These are phyloP conservation scores for Leccinum variicolor DNA, from an alignment of 768 basidiomycete genomes.

Conservation along the genomic window DNA sequence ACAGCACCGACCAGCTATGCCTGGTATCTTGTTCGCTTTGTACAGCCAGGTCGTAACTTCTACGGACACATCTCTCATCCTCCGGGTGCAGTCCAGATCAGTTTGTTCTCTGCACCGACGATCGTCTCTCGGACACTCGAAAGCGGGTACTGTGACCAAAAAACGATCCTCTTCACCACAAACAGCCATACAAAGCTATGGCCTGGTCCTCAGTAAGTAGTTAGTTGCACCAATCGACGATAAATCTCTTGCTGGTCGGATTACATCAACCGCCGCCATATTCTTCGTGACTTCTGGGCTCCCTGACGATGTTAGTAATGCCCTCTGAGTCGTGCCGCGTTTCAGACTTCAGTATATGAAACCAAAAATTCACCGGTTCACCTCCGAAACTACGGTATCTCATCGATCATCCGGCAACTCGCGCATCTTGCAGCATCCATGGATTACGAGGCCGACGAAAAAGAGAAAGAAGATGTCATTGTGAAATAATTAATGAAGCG, in stretches of 20 bases:
- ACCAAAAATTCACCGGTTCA: not conserved
- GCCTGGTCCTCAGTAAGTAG: not conserved
- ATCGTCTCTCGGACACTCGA: not conserved
- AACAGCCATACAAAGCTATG: not conserved
- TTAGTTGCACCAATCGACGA: not conserved
- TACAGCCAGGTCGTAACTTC: not conserved
- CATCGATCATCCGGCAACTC: not conserved
- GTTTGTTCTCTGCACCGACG: not conserved
- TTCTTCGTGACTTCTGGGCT: not conserved
- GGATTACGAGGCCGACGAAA: not conserved
- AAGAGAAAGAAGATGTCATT: not conserved
- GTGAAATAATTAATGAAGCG: not conserved
- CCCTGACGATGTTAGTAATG: not conserved
- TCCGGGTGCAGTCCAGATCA: not conserved
- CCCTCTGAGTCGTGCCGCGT: not conserved
- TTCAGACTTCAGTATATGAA: not conserved
- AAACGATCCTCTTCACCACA: not conserved
- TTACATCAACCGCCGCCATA: not conserved
- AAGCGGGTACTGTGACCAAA: not conserved
- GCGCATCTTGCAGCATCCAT: not conserved
- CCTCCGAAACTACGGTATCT: not conserved
- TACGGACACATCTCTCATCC: not conserved
- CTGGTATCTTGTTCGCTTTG: not conserved
- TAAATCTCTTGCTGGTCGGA: not conserved
- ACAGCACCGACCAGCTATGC: not conserved